Percentiles rank a stretch among this genome's conserved stretches.
Conservation (phyloP, 2,329 filamentous ascomycete species). For the Ophiostoma himal-ulmi region DNA sequence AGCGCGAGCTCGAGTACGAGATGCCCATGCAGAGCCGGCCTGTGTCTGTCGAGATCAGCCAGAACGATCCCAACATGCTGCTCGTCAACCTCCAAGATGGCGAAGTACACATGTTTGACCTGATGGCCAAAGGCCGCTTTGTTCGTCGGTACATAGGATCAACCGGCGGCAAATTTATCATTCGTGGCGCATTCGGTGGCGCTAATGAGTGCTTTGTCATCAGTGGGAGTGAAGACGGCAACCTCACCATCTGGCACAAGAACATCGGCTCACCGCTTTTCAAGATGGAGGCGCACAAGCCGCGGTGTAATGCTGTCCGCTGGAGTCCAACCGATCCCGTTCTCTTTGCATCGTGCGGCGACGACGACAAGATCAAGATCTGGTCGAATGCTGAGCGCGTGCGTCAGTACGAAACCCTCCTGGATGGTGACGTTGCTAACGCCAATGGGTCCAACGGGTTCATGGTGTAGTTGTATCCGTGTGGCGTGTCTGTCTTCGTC, state of each 20-base stretch:
- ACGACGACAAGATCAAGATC: constrained; percentile 78
- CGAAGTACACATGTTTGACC: constrained; percentile 69
- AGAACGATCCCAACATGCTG: constrained; percentile 67
- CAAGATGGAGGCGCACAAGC: constrained; percentile 65
- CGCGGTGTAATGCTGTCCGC: constrained; percentile 76
- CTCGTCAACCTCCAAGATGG: constrained; percentile 77
- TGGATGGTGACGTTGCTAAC: not conserved
- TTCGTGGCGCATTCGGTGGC: constrained; percentile 79
- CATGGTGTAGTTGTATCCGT: not conserved
- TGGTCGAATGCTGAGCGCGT: constrained; percentile 38
- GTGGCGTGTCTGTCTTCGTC: not conserved
- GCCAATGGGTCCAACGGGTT: not conserved
- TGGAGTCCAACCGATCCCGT: constrained; percentile 82
- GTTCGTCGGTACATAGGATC: constrained; percentile 55
- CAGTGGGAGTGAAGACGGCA: constrained; percentile 77
- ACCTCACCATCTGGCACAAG: constrained; percentile 87
- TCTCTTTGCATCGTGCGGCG: constrained; percentile 86
- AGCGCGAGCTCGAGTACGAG: constrained; percentile 67
- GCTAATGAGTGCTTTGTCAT: constrained; percentile 88
- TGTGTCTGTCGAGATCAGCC: constrained; percentile 73
- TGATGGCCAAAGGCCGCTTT: constrained; percentile 6
- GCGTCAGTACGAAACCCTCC: constrained; percentile 21
- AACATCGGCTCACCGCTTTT: constrained; percentile 71
- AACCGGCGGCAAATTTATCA: constrained; percentile 68
- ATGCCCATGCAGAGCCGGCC: constrained; percentile 63